Evolutionary conservation across 768 basidiomycete genomes (phyloP).

Genomic region (Auricularia auricula-judae): DNA sequence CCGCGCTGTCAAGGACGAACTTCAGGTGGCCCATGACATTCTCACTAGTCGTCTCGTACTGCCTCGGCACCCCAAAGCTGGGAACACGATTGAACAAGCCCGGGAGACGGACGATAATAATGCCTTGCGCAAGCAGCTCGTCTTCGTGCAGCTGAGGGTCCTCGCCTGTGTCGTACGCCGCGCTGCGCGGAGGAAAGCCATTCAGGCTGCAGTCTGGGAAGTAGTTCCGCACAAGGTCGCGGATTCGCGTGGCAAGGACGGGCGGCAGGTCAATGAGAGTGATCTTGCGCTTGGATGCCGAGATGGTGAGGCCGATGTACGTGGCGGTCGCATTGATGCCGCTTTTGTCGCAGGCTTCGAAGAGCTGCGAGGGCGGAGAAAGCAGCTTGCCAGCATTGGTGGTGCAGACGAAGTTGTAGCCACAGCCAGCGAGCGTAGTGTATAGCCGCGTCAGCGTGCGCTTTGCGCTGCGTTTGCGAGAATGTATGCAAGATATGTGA

Average conservation of each 20-base stretch:
- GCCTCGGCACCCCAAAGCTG: background rate
- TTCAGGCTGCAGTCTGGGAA: background rate
- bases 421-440: background rate
- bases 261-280: background rate
- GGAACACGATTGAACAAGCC: background rate
- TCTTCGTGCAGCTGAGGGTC: background rate
- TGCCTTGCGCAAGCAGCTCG: background rate
- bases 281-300: background rate
- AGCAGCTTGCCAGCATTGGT: background rate
- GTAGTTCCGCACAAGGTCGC: background rate
- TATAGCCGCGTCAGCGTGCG: background rate
- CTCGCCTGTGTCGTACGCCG: background rate
- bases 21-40: background rate
- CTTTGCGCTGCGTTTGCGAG: background rate
- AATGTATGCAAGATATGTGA: too few relatives aligned
- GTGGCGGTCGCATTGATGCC: background rate
- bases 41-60: background rate
- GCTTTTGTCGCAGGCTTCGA: background rate
- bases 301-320: background rate
- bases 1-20: background rate
- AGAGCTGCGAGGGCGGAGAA: background rate
- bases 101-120: background rate
- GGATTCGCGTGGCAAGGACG: background rate
- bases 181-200: background rate
- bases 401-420: background rate